A percentile compares a stretch with the other conserved stretches of the same genome.
phyloP scores from a whole-genome alignment of 306 rosid genomes.

The Prosopis cineraria region DNA sequence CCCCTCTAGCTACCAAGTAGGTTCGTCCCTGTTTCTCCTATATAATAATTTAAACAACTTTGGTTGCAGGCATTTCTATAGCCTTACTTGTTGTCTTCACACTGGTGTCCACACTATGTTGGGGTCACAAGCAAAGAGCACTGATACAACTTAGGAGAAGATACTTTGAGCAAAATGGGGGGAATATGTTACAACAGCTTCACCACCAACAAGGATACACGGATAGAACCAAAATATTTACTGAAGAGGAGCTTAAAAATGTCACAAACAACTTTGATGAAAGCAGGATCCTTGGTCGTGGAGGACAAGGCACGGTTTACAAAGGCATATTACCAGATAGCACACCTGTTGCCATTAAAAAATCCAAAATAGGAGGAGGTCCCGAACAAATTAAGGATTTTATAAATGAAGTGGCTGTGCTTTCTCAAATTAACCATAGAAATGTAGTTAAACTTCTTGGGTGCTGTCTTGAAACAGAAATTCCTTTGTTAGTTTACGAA shows the following conservation, averaged over 20 bases:
- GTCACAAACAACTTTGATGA: slow-evolving; percentile 29
- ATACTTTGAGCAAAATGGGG: slow-evolving; percentile 12
- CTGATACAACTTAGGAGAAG: neutral
- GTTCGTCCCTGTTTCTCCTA: too few relatives aligned
- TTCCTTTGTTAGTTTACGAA: slow-evolving; percentile 42
- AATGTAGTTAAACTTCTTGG: slow-evolving; percentile 20
- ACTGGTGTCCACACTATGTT: neutral
- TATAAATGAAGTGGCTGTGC: slow-evolving; percentile 6
- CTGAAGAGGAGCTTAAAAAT: neutral
- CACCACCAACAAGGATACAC: neutral
- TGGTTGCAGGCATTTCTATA: neutral
- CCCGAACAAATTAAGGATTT: neutral
- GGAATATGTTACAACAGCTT: neutral
- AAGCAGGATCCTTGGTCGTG: slow-evolving; percentile 4
- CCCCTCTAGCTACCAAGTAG: too few relatives aligned
- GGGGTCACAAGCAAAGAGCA: neutral
- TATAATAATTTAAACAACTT: neutral
- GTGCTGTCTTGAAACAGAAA: slow-evolving; percentile 34
- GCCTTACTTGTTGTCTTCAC: neutral
- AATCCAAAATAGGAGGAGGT: slow-evolving; percentile 5
- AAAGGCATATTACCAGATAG: neutral
- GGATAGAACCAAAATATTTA: neutral
- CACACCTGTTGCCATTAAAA: slow-evolving; percentile 2
- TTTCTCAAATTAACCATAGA: slow-evolving; percentile 24
- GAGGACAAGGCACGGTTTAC: slow-evolving; percentile 24